phyloP scores from a whole-genome alignment of 805 yeast genomes.

The Saccharomycopsis javanensis region DNA sequence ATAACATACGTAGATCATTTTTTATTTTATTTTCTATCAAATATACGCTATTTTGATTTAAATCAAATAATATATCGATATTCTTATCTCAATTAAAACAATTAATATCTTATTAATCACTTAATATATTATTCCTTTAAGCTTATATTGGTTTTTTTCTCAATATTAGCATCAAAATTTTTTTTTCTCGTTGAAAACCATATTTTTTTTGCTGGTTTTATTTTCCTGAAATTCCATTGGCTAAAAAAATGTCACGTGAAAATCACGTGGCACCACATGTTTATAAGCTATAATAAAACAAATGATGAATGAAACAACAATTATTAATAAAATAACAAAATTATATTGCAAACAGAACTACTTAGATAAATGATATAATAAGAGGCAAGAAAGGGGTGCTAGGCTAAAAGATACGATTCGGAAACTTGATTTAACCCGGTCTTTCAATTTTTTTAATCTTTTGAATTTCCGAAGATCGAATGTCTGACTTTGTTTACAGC shows the following conservation, averaged over 20 bases:
- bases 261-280: background rate
- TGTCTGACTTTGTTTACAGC: conserved; percentile 31
- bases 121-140: background rate
- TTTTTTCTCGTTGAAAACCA: background rate
- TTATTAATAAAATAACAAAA: too few relatives aligned
- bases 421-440: too few relatives aligned
- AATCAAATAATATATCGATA: background rate
- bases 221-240: background rate
- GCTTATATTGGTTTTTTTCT: background rate
- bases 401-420: too few relatives aligned
- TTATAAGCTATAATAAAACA: background rate
- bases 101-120: too few relatives aligned
- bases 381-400: background rate
- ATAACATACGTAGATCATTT: background rate
- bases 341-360: background rate
- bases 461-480: conserved; percentile 30
- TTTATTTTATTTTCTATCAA: background rate
- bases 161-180: background rate
- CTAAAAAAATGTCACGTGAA: background rate
- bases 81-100: too few relatives aligned
- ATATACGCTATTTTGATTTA: background rate
- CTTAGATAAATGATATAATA: too few relatives aligned
- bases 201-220: background rate
- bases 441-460: too few relatives aligned
- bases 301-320: too few relatives aligned